A percentile compares a stretch with the other conserved stretches of the same genome.
phyloP scores from a whole-genome alignment of 2,329 filamentous ascomycete genomes.

The Gnomoniopsis smithogilvyi region DNA sequence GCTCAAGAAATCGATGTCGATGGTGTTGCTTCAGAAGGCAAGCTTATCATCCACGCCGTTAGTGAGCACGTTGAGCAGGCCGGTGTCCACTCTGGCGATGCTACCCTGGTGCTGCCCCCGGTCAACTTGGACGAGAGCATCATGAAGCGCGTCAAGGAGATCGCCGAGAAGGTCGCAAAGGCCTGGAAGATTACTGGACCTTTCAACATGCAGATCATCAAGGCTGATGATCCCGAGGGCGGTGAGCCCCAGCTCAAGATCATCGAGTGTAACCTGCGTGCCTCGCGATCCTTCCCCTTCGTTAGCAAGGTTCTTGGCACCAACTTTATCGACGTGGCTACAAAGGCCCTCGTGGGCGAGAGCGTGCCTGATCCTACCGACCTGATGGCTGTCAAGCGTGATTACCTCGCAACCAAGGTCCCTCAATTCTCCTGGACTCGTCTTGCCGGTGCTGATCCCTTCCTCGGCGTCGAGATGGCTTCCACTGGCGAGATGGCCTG shows the following conservation, averaged over 20 bases:
- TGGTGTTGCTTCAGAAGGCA: constrained; percentile 81
- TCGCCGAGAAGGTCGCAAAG: constrained; percentile 92
- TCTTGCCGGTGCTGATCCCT: constrained; percentile 93
- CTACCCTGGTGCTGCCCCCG: constrained; percentile 89
- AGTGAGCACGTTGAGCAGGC: constrained; percentile 96
- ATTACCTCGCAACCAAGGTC: constrained; percentile 96
- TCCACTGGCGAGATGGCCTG: constrained; percentile 98
- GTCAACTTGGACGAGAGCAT: constrained; percentile 71
- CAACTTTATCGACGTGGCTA: constrained; percentile 96
- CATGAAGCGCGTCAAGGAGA: constrained; percentile 88
- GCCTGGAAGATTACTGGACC: constrained; percentile 97
- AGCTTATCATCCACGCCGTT: constrained; percentile 86
- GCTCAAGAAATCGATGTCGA: constrained; percentile 97
- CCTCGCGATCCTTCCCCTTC: constrained; percentile 96
- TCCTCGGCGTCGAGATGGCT: constrained; percentile 96
- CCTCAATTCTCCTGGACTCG: constrained; percentile 99
- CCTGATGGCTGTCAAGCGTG: constrained; percentile 82
- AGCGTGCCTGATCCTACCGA: constrained; percentile 82
- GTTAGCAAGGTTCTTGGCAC: constrained; percentile 94
- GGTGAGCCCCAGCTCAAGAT: constrained; percentile 81
- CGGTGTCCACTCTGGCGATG: constrained; percentile 96
- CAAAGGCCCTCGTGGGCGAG: constrained; percentile 83
- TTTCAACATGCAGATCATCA: constrained; percentile 99
- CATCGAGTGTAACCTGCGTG: constrained; percentile 97
- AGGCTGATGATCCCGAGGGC: constrained; percentile 73